Conservation (phyloP, 805 yeast species). For the Schwanniomyces vanrijiae region DNA sequence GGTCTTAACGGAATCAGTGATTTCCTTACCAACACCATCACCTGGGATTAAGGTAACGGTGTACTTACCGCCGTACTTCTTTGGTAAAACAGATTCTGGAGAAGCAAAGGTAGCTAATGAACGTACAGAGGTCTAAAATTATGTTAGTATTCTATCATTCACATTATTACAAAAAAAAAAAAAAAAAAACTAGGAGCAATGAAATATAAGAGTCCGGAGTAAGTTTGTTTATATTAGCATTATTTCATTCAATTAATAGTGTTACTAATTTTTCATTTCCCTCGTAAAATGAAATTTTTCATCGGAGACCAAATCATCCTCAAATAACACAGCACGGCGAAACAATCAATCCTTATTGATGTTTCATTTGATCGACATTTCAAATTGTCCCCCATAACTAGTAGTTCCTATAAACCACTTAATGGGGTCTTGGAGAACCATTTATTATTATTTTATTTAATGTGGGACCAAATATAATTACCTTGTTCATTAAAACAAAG, state of each 20-base stretch:
- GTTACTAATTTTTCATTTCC: neutral
- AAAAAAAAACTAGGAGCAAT: neutral
- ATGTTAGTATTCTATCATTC: constrained; percentile 23
- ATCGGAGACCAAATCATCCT: neutral
- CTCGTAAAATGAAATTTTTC: neutral
- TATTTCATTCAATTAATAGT: neutral
- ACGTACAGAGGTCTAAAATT: constrained; percentile 32
- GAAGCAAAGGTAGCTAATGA: constrained; percentile 57
- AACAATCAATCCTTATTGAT: neutral
- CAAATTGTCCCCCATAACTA: neutral
- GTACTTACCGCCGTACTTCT: constrained; percentile 92
- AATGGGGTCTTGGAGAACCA: neutral
- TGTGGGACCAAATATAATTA: neutral
- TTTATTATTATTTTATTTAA: neutral
- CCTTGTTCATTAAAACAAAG: neutral
- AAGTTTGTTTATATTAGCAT: neutral
- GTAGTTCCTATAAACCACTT: neutral
- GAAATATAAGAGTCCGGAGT: neutral
- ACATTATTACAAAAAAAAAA: neutral
- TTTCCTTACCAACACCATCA: constrained; percentile 97
- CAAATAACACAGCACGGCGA: neutral
- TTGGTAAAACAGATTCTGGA: constrained; percentile 69
- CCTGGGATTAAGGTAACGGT: constrained; percentile 96
- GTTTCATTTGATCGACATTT: neutral
- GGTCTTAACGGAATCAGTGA: constrained; percentile 88